Conservation (phyloP, 768 basidiomycete species). For the Boletus insuetus region DNA sequence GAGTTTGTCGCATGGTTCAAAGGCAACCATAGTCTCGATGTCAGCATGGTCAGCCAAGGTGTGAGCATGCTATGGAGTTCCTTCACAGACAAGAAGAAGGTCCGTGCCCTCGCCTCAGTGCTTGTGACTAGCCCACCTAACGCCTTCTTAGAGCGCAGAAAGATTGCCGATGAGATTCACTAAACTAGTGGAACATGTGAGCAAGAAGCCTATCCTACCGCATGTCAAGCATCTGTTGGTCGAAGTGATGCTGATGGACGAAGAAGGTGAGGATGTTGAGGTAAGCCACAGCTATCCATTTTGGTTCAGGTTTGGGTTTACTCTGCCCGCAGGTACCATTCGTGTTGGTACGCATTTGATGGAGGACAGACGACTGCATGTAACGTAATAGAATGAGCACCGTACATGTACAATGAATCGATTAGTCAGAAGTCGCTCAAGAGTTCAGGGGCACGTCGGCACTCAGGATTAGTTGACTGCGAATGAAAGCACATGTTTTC, state of each 20-base stretch:
- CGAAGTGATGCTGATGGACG: conserved; percentile 93
- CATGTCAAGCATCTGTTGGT: conserved; percentile 84
- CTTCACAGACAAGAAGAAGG: conserved; percentile 93
- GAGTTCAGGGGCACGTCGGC: neutral
- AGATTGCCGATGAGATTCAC: conserved; percentile 87
- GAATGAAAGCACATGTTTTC: neutral
- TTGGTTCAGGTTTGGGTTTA: neutral
- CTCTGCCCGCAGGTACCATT: conserved; percentile 64
- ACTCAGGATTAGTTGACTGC: neutral
- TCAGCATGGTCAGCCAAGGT: conserved; percentile 95
- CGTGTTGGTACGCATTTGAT: conserved; percentile 67
- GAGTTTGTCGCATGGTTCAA: conserved; percentile 86
- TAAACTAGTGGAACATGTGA: conserved; percentile 87
- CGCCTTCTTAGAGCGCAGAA: conserved; percentile 69
- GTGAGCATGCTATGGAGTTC: conserved; percentile 98
- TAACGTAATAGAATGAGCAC: conserved; percentile 9
- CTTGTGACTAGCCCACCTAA: conserved; percentile 1
- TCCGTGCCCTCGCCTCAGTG: conserved; percentile 24
- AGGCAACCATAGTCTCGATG: conserved; percentile 77
- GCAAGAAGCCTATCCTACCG: conserved; percentile 88
- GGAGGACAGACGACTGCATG: neutral
- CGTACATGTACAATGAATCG: neutral
- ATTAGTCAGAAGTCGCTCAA: neutral
- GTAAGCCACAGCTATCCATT: conserved; percentile 36
- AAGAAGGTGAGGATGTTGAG: conserved; percentile 93